A percentile compares a stretch with the other conserved stretches of the same genome.
Conservation (phyloP, 2,329 filamentous ascomycete genomes). For the Arthrobotrys sinensis region DNA sequence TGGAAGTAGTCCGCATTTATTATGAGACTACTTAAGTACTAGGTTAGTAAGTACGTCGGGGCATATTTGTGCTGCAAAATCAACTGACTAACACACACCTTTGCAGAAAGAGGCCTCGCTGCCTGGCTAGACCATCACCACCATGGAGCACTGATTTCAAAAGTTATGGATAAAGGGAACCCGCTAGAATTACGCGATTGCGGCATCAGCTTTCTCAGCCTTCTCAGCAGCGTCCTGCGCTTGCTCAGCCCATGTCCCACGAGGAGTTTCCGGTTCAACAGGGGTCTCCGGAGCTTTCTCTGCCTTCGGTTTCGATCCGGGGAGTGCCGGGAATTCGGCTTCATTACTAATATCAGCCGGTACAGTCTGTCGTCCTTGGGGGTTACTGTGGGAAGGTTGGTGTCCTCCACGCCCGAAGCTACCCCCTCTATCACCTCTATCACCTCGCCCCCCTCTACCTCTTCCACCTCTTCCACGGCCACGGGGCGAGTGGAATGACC, state of each 20-base stretch:
- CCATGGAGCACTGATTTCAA: background rate
- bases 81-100: background rate
- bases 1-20: too few relatives aligned
- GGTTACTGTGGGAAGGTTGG: background rate
- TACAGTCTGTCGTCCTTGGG: background rate
- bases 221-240: constrained; percentile 58
- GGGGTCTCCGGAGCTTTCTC: constrained; percentile 50
- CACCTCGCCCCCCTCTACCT: constrained; percentile 65
- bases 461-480: constrained; percentile 60
- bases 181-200: constrained; percentile 19
- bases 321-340: constrained; percentile 58
- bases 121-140: background rate
- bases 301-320: constrained; percentile 45
- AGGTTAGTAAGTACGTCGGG: too few relatives aligned
- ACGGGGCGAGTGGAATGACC: constrained; percentile 38
- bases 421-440: constrained; percentile 54
- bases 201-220: constrained; percentile 36
- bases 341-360: constrained; percentile 57
- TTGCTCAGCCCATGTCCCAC: constrained; percentile 58
- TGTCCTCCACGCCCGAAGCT: constrained; percentile 62
- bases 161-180: background rate
- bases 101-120: background rate
- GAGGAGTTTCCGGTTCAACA: constrained; percentile 46
- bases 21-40: too few relatives aligned
- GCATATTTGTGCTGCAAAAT: background rate